A percentile compares a stretch with the other conserved stretches of the same genome.
Evolutionary conservation across 1,284 basidiomycete genomes (phyloP).

Genomic region (Trametes hirsuta): DNA sequence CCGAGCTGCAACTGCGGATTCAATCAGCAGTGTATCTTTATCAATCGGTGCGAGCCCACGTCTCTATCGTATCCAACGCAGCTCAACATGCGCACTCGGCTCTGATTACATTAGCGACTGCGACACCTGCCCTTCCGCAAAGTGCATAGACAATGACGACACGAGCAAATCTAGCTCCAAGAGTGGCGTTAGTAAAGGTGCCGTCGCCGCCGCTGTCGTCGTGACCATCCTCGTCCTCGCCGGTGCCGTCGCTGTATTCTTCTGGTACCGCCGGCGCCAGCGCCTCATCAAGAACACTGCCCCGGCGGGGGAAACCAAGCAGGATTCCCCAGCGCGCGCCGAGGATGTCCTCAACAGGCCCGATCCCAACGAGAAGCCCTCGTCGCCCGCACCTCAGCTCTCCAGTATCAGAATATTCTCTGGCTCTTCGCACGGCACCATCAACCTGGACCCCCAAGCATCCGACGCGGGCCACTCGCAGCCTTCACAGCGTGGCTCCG

Average conservation of each 20-base stretch:
- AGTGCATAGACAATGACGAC: conserved; percentile 44
- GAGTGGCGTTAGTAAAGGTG: conserved; percentile 61
- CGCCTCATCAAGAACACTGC: conserved; percentile 37
- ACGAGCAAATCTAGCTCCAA: conserved; percentile 28
- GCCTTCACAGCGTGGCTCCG: conserved; percentile 36
- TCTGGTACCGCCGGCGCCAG: conserved; percentile 61
- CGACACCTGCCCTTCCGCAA: conserved; percentile 51
- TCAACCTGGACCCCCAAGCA: conserved; percentile 59
- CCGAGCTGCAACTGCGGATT: conserved; percentile 56
- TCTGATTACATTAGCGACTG: conserved; percentile 51
- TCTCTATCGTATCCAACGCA: conserved; percentile 12
- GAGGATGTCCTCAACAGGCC: conserved; percentile 77
- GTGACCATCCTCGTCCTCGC: conserved; percentile 63
- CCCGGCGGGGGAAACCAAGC: conserved; percentile 46
- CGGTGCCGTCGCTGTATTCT: conserved; percentile 50
- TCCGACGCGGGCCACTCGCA: conserved; percentile 31
- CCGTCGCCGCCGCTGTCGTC: conserved; percentile 73
- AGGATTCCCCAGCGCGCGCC: conserved; percentile 71
- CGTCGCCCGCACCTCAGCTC: conserved; percentile 32
- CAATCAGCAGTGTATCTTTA: conserved; percentile 59
- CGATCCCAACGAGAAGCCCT: conserved; percentile 71
- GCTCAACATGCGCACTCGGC: conserved; percentile 17
- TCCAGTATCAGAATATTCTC: conserved; percentile 53
- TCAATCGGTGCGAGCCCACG: conserved; percentile 51
- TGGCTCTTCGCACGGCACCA: conserved; percentile 48